A percentile compares a stretch with the other conserved stretches of the same genome.
Evolutionary conservation across 2,329 filamentous ascomycete genomes (phyloP).

Genomic region (Zarea fungicola): DNA sequence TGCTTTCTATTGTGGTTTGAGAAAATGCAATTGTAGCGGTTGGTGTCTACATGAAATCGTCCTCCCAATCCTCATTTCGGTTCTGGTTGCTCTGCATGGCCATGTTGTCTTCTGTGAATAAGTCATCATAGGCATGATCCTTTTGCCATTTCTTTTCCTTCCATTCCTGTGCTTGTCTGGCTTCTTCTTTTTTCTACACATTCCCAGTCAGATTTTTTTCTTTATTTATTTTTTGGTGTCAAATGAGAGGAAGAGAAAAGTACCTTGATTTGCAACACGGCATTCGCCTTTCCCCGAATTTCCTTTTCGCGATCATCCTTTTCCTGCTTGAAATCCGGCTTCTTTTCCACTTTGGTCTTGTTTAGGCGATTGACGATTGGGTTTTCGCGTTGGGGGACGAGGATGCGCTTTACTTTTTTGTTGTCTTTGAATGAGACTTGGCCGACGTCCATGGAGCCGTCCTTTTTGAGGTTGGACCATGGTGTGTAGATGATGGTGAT

Average conservation of each 20-base stretch:
- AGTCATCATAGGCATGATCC: constrained; percentile 94
- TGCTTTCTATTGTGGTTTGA: too few species aligned
- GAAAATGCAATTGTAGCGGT: background rate
- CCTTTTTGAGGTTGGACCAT: constrained; percentile 93
- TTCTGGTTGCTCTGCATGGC: constrained; percentile 79
- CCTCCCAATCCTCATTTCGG: constrained; percentile 68
- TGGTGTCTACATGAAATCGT: constrained; percentile 80
- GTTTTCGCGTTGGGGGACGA: constrained; percentile 79
- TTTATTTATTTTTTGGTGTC: constrained; percentile 19
- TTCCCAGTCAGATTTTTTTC: background rate
- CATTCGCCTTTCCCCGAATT: constrained; percentile 66
- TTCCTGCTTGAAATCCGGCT: constrained; percentile 74
- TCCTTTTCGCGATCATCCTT: constrained; percentile 70
- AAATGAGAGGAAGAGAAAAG: constrained; percentile 1
- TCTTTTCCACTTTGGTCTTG: constrained; percentile 86
- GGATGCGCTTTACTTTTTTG: constrained; percentile 67
- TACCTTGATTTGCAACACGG: constrained; percentile 57
- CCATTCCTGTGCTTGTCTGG: constrained; percentile 67
- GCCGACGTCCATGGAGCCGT: constrained; percentile 89
- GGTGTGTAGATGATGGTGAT: constrained; percentile 95
- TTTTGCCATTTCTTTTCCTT: constrained; percentile 90
- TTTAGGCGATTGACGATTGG: constrained; percentile 93
- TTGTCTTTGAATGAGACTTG: constrained; percentile 90
- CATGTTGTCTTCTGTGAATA: constrained; percentile 80
- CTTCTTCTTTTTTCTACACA: constrained; percentile 69